phyloP scores from a whole-genome alignment of 129 eudicot genomes.

The carrot (Daucus carota) region DNA sequence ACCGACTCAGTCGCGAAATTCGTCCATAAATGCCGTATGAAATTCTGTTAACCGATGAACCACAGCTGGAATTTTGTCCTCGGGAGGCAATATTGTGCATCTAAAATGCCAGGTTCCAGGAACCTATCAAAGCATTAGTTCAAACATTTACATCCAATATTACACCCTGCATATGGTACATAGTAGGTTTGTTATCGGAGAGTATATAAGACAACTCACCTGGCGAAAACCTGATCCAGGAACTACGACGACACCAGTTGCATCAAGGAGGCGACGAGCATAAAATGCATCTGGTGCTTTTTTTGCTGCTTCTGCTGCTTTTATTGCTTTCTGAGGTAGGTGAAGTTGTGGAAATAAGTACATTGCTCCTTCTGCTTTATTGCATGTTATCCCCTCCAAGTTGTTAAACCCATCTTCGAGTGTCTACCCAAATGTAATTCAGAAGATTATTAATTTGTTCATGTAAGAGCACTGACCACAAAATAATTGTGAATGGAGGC shows the following conservation, averaged over 20 bases:
- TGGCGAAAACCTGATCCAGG: constrained; percentile 97
- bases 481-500: not conserved
- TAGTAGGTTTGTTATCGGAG: not conserved
- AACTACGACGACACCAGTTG: constrained; percentile 90
- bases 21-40: constrained; percentile 77
- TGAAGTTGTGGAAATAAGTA: constrained; percentile 79
- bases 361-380: constrained; percentile 97
- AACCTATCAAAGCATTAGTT: constrained; percentile 31
- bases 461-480: not conserved
- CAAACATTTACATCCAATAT: not conserved
- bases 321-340: constrained; percentile 79
- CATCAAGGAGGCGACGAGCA: constrained; percentile 58
- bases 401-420: constrained; percentile 81
- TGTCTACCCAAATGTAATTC: constrained; percentile 27
- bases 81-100: constrained; percentile 94
- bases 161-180: constrained; percentile 2
- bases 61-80: constrained; percentile 83
- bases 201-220: constrained; percentile 32
- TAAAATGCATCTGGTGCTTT: constrained; percentile 76
- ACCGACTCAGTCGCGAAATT: constrained; percentile 51
- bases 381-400: constrained; percentile 89
- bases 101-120: constrained; percentile 97
- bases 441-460: not conserved
- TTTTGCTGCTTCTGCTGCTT: constrained; percentile 69
- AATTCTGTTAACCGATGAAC: constrained; percentile 67